Base-by-base conservation (phyloP, 306 rosid species). In the Cicer bijugum region DNA sequence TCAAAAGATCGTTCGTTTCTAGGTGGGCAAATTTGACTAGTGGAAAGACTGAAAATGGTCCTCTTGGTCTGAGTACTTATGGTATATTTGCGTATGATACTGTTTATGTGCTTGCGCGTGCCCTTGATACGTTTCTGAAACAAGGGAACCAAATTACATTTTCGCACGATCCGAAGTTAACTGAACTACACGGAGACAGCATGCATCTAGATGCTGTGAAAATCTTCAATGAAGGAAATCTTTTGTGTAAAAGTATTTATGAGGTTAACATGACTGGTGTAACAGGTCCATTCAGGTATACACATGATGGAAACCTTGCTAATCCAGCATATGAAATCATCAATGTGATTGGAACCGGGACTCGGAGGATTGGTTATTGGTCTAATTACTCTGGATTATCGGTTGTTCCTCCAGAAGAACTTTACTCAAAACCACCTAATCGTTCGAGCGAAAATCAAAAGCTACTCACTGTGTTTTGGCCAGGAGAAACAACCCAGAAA, bases 41-140 rank as follows among this genome's bases (percentile, higher is more conserved):
- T 64, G 90, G 83, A 82, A 83, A 52, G 76, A 23, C 82, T 9
- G 46, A 74, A 46, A 63, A 66, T 6, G 86, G 86, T 48, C 48
- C 81, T 8, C 74, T 85, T 40, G 99, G 96, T 56, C 77, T 94
- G 79, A 89, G 85, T 74, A 74, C 88, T 39, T 89, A 75, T 12
- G 95, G 86, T 74, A 84, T 94, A 62, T 88, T 84, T 87, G 97
- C 99, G 44, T 91, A 89, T 82, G 96, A 94, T 63, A 88, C 95
- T 51, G 96, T 94, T 43, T 89, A 86, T 82, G 75, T 90, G 74
- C 91, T 94, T 75, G 99, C 97, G 74, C 97, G n/a, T 71, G 95
- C 91, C 9, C 87, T 94, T 51, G 84, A 86, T 79, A 28, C 88
- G 17, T 89, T 94, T 85, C 83, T 94, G 67, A 76, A 94, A 68